A percentile compares a stretch with the other conserved stretches of the same genome.
phyloP scores from a whole-genome alignment of 2,329 filamentous ascomycete species.

The Fusarium oxysporum region DNA sequence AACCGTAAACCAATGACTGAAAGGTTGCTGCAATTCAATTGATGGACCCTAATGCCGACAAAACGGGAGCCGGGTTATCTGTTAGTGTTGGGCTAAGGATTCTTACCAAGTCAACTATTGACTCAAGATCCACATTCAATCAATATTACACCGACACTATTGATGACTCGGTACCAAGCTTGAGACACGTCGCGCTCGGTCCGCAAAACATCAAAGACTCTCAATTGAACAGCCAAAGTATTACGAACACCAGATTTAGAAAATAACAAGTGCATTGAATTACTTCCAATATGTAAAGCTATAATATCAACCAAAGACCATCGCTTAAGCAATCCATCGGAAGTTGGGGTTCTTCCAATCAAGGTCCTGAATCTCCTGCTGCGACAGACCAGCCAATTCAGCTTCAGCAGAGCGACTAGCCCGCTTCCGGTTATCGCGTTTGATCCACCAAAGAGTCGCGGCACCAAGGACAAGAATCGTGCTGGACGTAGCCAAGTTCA shows the following conservation, averaged over 20 bases:
- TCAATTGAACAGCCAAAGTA: no score
- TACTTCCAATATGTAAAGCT: background rate
- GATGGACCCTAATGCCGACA: background rate
- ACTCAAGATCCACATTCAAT: no score
- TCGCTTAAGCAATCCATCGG: constrained; percentile 58
- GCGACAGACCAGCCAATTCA: constrained; percentile 65
- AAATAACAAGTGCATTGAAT: fast-evolving
- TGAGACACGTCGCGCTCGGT: background rate
- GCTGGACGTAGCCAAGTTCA: constrained; percentile 71
- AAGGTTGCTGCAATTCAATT: background rate
- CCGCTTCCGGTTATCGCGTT: constrained; percentile 64
- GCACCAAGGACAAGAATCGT: constrained; percentile 61
- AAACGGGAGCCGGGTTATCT: background rate
- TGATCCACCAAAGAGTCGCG: constrained; percentile 69
- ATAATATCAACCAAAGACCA: background rate
- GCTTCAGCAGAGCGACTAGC: constrained; percentile 46
- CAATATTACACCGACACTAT: background rate
- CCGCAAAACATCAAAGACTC: background rate
- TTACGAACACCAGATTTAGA: background rate
- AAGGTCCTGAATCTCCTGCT: constrained; percentile 67
- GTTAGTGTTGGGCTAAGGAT: background rate
- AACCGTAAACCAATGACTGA: background rate
- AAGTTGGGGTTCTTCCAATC: constrained; percentile 77
- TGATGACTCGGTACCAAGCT: background rate
- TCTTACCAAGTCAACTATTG: background rate